Conservation (phyloP, 352 stramenopile species). For the Phytophthora ramorum region DNA sequence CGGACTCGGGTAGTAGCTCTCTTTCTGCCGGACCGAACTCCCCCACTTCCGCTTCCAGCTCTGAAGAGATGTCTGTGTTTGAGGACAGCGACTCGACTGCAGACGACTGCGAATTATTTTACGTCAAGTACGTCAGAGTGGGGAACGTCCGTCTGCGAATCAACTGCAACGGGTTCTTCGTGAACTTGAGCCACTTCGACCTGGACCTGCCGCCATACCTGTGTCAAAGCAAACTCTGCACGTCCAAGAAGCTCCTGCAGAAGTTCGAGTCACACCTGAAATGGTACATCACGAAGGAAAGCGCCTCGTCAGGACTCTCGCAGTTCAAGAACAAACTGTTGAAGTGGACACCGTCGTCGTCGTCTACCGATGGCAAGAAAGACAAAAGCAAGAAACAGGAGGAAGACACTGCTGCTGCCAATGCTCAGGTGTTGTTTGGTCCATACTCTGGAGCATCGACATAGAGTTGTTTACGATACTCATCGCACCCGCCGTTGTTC, state of each 20-base stretch:
- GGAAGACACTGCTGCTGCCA: constrained; percentile 61
- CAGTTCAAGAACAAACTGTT: constrained; percentile 90
- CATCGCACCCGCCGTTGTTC: constrained; percentile 5
- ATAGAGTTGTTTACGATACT: constrained; percentile 11
- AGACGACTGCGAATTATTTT: constrained; percentile 80
- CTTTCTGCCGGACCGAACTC: constrained; percentile 16
- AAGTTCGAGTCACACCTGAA: constrained; percentile 87
- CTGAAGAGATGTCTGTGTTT: constrained; percentile 7
- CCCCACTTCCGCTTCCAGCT: constrained; percentile 13
- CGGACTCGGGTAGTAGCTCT: constrained; percentile 21
- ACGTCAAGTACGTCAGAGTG: constrained; percentile 88
- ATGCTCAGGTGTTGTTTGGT: constrained; percentile 79
- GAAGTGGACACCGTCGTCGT: constrained; percentile 70
- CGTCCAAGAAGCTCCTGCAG: constrained; percentile 81
- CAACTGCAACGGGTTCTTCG: constrained; percentile 88
- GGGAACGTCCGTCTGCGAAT: constrained; percentile 82
- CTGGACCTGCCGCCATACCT: constrained; percentile 80
- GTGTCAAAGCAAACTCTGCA: constrained; percentile 84
- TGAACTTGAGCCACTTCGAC: constrained; percentile 86
- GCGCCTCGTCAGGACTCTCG: constrained; percentile 77
- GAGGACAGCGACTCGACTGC: constrained; percentile 64
- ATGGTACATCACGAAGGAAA: constrained; percentile 87
- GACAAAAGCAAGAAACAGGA: constrained; percentile 67
- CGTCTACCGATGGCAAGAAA: constrained; percentile 55
- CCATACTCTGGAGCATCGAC: constrained; percentile 66